Conservation (phyloP, 306 rosid genomes). For the Quercus parvula region DNA sequence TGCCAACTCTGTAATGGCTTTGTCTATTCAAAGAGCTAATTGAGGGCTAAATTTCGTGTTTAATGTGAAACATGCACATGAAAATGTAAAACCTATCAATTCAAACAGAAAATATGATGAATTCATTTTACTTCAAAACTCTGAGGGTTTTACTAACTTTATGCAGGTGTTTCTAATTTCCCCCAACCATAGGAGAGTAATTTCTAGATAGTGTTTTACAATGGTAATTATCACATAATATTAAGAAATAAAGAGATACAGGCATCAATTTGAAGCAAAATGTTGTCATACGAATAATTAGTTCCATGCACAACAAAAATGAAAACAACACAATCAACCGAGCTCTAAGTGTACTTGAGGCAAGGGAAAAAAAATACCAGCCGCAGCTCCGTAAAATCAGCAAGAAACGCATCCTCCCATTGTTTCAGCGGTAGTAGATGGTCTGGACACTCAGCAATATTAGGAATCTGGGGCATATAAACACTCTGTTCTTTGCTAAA, state of each 20-base stretch:
- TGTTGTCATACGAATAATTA: neutral
- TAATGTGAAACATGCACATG: no score
- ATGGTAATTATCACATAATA: neutral
- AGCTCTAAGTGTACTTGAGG: constrained; percentile 5
- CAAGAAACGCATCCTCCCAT: constrained; percentile 86
- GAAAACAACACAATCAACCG: neutral
- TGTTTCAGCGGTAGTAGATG: constrained; percentile 68
- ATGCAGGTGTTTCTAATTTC: no score
- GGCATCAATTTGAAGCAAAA: neutral
- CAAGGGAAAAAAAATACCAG: constrained; percentile 37
- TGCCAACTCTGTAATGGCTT: no score
- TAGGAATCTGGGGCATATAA: constrained; percentile 86
- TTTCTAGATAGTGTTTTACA: neutral
- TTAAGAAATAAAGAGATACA: neutral
- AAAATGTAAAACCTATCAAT: no score
- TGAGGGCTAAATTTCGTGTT: no score
- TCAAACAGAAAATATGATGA: no score
- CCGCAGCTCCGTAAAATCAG: constrained; percentile 70
- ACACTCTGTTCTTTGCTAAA: constrained; percentile 68
- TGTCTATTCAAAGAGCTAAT: no score
- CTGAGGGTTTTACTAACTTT: no score
- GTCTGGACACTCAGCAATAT: constrained; percentile 72
- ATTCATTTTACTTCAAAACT: no score
- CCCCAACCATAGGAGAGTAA: neutral
- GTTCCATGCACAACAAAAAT: neutral